Percentiles rank a stretch among this genome's conserved stretches.
These are phyloP conservation scores for Hebeloma cylindrosporum DNA, from an alignment of 768 basidiomycete species.

Conservation along the genomic window DNA sequence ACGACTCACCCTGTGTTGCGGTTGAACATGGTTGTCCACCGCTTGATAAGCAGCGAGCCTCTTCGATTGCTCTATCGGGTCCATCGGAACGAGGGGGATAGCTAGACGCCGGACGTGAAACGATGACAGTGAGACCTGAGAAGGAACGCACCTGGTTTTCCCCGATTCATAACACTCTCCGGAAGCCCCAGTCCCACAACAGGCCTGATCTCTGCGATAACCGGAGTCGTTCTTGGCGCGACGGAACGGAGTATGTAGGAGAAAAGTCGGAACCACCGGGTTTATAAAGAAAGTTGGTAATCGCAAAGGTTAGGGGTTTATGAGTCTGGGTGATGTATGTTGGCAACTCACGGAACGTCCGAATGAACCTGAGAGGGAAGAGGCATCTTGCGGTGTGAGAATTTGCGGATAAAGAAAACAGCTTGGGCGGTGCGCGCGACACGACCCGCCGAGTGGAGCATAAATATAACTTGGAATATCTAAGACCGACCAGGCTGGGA, in stretches of 20 bases:
- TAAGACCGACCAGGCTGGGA: conserved; percentile 1
- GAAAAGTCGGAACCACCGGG: conserved; percentile 4
- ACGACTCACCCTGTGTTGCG: conserved; percentile 71
- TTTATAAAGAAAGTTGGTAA: conserved; percentile 1
- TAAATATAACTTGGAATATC: conserved; percentile 7
- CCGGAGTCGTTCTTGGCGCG: conserved; percentile 16
- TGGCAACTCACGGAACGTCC: conserved; percentile 24
- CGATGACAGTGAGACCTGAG: not conserved
- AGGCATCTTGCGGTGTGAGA: conserved; percentile 28
- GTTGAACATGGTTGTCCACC: conserved; percentile 84
- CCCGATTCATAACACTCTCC: conserved; percentile 13
- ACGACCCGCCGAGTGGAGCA: conserved; percentile 2
- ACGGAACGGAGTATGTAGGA: not conserved
- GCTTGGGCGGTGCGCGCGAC: not conserved
- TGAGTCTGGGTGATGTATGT: not conserved
- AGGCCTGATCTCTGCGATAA: conserved; percentile 17
- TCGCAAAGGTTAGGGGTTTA: not conserved
- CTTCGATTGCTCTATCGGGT: conserved; percentile 78
- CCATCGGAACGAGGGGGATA: conserved; percentile 29
- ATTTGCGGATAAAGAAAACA: conserved; percentile 3
- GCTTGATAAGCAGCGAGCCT: conserved; percentile 91
- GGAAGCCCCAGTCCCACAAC: conserved; percentile 17
- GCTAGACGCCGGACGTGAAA: conserved; percentile 9
- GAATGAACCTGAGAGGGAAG: conserved; percentile 31
- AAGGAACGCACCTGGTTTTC: conserved; percentile 13